Percentiles rank a stretch among this genome's conserved stretches.
phyloP scores from a whole-genome alignment of 225 moss, liverwort and hornwort species.

The Thuidium tamariscinum region DNA sequence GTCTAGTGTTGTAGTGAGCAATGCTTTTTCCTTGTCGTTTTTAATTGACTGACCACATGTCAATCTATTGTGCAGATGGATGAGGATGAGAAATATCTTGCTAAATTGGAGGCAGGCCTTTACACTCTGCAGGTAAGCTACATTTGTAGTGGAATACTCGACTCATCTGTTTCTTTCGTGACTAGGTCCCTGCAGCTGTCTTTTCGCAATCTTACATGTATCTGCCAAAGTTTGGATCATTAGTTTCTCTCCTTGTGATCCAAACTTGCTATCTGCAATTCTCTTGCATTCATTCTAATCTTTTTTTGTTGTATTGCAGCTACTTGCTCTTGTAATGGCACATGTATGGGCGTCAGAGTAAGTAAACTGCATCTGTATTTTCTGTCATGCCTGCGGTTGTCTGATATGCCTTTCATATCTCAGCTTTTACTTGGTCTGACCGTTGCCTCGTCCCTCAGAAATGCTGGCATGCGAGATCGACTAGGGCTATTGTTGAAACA shows the following conservation, averaged over 20 bases:
- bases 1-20: neutral
- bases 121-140: constrained; percentile 73
- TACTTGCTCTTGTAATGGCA: constrained; percentile 79
- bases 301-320: constrained; percentile 33
- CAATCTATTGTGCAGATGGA: constrained; percentile 52
- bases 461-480: constrained; percentile 79
- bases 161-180: neutral
- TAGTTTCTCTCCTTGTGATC: neutral
- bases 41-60: neutral
- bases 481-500: constrained; percentile 81
- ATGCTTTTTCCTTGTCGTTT: neutral
- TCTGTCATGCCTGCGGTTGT: neutral
- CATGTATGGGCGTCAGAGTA: constrained; percentile 89
- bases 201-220: neutral
- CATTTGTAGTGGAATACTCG: neutral
- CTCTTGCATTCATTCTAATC: neutral
- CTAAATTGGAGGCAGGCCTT: constrained; percentile 91
- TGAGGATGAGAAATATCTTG: constrained; percentile 87
- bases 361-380: constrained; percentile 3
- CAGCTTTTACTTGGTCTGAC: neutral
- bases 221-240: neutral
- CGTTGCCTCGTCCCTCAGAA: constrained; percentile 25
- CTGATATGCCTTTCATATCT: neutral
- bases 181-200: neutral
- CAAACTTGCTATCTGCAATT: neutral